Evolutionary conservation across 73 alveolate species (phyloP).

Genomic region (Paramecium pentaurelia): DNA sequence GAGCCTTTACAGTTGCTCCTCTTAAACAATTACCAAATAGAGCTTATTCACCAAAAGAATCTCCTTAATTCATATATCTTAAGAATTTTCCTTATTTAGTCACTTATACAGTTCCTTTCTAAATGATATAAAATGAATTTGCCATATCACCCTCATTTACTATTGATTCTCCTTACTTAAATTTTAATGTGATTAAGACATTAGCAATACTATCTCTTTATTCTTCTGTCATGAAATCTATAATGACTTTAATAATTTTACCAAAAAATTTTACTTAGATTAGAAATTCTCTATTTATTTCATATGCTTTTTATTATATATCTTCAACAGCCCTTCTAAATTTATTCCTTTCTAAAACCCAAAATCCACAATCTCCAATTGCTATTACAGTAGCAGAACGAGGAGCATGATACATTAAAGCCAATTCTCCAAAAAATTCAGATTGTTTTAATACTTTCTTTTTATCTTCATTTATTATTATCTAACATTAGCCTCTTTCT

Average conservation of each 20-base stretch:
- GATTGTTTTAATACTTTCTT: constrained; percentile 29
- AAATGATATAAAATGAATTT: constrained; percentile 56
- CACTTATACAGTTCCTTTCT: constrained; percentile 61
- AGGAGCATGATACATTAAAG: constrained; percentile 71
- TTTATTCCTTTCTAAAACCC: constrained; percentile 67
- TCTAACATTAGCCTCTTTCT: constrained; percentile 57
- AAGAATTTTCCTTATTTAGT: constrained; percentile 50
- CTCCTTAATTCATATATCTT: constrained; percentile 62
- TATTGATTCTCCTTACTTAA: constrained; percentile 58
- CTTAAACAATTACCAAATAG: constrained; percentile 61
- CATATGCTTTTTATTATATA: constrained; percentile 46
- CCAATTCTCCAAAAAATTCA: constrained; percentile 76
- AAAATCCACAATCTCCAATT: constrained; percentile 58
- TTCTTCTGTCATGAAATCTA: constrained; percentile 56
- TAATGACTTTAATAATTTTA: background rate
- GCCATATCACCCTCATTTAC: constrained; percentile 70
- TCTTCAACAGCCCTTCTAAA: constrained; percentile 65
- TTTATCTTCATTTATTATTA: constrained; percentile 48
- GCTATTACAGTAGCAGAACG: constrained; percentile 58
- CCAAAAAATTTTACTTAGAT: constrained; percentile 62
- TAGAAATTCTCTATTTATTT: constrained; percentile 47
- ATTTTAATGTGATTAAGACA: constrained; percentile 44
- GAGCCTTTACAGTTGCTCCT: constrained; percentile 66
- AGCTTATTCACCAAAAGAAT: constrained; percentile 68
- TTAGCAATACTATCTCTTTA: constrained; percentile 62